phyloP scores from a whole-genome alignment of 2,329 filamentous ascomycete genomes.

The Aureobasidium pullulans region DNA sequence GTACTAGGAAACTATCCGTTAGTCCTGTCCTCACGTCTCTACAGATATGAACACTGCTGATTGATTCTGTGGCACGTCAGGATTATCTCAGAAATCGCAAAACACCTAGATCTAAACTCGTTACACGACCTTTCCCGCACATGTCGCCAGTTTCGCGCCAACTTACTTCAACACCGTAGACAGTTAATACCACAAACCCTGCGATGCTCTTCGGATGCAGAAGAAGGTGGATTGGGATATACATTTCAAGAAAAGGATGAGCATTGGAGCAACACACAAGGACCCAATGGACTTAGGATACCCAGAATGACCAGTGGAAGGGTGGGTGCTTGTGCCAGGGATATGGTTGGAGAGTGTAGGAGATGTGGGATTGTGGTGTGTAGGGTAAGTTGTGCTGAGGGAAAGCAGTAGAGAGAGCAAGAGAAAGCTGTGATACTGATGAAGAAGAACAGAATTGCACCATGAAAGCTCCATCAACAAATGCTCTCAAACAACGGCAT shows the following conservation, averaged over 20 bases:
- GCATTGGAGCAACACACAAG: conserved; percentile 21
- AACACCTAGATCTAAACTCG: conserved; percentile 76
- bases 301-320: conserved; percentile 54
- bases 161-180: conserved; percentile 69
- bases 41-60: background rate
- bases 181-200: conserved; percentile 68
- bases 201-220: conserved; percentile 66
- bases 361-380: conserved; percentile 72
- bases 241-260: conserved; percentile 22
- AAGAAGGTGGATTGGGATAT: conserved; percentile 46
- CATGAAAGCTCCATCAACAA: conserved; percentile 67
- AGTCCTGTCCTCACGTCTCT: conserved; percentile 25
- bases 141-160: conserved; percentile 70
- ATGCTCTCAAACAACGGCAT: conserved; percentile 64
- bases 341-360: conserved; percentile 78
- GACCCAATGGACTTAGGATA: conserved; percentile 24
- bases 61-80: conserved; percentile 38
- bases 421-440: background rate
- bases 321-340: conserved; percentile 71
- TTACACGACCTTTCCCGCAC: conserved; percentile 76
- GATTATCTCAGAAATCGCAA: conserved; percentile 67
- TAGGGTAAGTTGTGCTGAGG: conserved; percentile 49
- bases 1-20: conserved; percentile 64
- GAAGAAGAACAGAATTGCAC: conserved; percentile 67
- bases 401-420: background rate